Percentiles rank a stretch among this genome's conserved stretches.
Conservation (phyloP, 805 yeast genomes). For the Candida krabiensis region DNA sequence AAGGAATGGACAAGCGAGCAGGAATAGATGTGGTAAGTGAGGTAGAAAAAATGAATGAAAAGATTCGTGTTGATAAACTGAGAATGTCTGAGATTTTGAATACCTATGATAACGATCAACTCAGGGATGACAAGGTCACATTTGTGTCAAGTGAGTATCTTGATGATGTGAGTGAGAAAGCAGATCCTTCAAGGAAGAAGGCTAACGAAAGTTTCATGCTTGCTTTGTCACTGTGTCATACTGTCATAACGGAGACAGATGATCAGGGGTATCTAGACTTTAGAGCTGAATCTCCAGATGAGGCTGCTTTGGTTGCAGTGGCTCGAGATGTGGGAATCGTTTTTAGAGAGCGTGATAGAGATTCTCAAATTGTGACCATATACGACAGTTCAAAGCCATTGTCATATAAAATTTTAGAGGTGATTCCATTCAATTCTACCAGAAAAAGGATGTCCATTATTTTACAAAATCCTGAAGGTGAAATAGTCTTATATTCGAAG, state of each 20-base stretch:
- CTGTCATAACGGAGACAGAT: constrained; percentile 63
- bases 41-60: constrained; percentile 37
- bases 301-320: constrained; percentile 73
- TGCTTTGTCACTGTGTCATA: constrained; percentile 71
- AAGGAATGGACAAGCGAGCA: constrained; percentile 64
- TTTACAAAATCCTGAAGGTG: constrained; percentile 42
- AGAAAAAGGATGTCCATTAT: constrained; percentile 81
- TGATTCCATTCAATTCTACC: constrained; percentile 65
- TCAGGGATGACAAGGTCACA: constrained; percentile 51
- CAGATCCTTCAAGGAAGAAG: constrained; percentile 41
- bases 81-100: constrained; percentile 49
- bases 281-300: constrained; percentile 85
- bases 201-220: constrained; percentile 60
- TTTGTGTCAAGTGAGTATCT: constrained; percentile 63
- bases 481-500: constrained; percentile 52
- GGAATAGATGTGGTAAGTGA: constrained; percentile 62
- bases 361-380: constrained; percentile 41
- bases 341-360: constrained; percentile 53
- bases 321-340: constrained; percentile 75
- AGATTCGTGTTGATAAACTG: constrained; percentile 42
- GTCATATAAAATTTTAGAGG: constrained; percentile 51
- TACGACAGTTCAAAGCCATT: constrained; percentile 44
- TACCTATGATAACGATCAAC: constrained; percentile 44
- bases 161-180: constrained; percentile 41
- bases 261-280: constrained; percentile 45